Conservation (phyloP, 805 yeast genomes). For the Ogataea glucozyma region DNA sequence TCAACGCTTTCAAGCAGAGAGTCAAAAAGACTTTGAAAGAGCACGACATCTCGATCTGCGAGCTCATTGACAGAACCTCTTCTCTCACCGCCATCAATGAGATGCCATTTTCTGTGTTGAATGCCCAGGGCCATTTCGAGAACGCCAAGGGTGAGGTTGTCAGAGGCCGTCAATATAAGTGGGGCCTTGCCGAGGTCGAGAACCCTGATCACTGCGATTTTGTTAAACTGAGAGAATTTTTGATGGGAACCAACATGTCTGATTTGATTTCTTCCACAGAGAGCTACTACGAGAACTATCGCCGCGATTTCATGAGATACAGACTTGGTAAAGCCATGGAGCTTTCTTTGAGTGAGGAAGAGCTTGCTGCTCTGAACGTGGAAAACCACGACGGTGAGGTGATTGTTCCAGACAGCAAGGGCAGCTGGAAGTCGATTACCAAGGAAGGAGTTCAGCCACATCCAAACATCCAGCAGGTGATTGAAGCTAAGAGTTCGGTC, state of each 20-base stretch:
- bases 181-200: slow-evolving; percentile 89
- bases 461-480: slow-evolving; percentile 32
- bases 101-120: slow-evolving; percentile 73
- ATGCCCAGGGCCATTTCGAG: slow-evolving; percentile 54
- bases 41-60: slow-evolving; percentile 61
- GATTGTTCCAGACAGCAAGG: slow-evolving; percentile 27
- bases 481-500: slow-evolving; percentile 31
- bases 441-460: slow-evolving; percentile 20
- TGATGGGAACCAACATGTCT: slow-evolving; percentile 70
- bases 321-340: slow-evolving; percentile 34
- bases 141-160: slow-evolving; percentile 50
- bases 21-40: slow-evolving; percentile 51
- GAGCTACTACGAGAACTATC: slow-evolving; percentile 69
- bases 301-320: slow-evolving; percentile 52
- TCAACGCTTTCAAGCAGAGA: slow-evolving; percentile 51
- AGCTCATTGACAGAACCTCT: slow-evolving; percentile 42
- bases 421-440: slow-evolving; percentile 29
- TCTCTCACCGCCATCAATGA: slow-evolving; percentile 38
- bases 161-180: slow-evolving; percentile 73
- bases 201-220: slow-evolving; percentile 80
- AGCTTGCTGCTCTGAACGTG: slow-evolving; percentile 23
- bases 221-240: slow-evolving; percentile 55
- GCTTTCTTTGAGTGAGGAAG: slow-evolving; percentile 22
- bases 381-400: slow-evolving; percentile 23
- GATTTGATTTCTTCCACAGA: slow-evolving; percentile 80